Conservation (phyloP, 345 rosid genomes). For the Aegle marmelos region DNA sequence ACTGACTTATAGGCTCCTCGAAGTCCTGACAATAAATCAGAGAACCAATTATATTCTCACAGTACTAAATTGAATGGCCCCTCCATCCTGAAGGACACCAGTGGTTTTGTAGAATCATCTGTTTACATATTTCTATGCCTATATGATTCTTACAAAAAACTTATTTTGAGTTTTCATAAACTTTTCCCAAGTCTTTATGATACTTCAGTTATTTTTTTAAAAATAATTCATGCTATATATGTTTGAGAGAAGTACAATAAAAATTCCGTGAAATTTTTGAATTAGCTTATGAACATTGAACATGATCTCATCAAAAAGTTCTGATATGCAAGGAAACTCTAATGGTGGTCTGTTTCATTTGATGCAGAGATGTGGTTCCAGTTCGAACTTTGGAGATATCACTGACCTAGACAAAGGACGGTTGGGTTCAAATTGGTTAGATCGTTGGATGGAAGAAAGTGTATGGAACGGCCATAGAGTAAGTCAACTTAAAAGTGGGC, state of each 20-base stretch:
- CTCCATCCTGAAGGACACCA: slow-evolving; percentile 32
- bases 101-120: slow-evolving; percentile 6
- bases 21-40: slow-evolving; percentile 24
- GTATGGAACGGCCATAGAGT: slow-evolving; percentile 34
- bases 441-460: slow-evolving; percentile 76
- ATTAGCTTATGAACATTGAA: background rate
- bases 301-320: background rate
- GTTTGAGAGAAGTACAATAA: background rate
- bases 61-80: slow-evolving; percentile 40
- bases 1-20: slow-evolving; percentile 25
- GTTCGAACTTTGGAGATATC: slow-evolving; percentile 39
- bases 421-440: slow-evolving; percentile 60
- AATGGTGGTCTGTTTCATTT: background rate
- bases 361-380: slow-evolving; percentile 54
- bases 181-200: background rate
- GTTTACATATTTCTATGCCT: background rate
- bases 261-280: background rate
- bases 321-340: background rate
- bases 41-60: slow-evolving; percentile 16
- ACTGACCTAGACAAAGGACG: slow-evolving; percentile 32
- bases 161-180: background rate
- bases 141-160: background rate
- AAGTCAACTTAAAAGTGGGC: slow-evolving; percentile 24
- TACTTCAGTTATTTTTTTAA: background rate
- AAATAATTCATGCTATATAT: background rate